Evolutionary conservation across 2,329 filamentous ascomycete species (phyloP).

Genomic region (Aspergillus sojae): DNA sequence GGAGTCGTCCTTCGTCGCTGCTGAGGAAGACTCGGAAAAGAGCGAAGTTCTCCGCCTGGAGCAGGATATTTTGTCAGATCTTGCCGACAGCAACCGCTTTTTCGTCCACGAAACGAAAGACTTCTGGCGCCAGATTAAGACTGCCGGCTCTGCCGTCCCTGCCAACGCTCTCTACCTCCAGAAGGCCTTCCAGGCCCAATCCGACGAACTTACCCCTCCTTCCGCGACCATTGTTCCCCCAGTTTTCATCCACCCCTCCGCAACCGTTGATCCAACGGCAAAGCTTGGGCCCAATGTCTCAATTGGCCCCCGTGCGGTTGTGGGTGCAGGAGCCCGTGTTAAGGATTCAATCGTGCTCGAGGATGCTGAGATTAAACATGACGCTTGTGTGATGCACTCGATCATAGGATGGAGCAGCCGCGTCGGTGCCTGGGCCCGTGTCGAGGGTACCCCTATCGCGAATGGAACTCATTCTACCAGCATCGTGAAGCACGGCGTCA

Average conservation of each 20-base stretch:
- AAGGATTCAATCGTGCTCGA: constrained; percentile 97
- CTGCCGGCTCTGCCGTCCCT: constrained; percentile 92
- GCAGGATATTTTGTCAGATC: constrained; percentile 93
- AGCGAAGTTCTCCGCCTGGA: constrained; percentile 91
- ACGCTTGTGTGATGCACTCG: constrained; percentile 90
- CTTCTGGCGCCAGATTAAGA: constrained; percentile 99
- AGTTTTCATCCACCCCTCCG: constrained; percentile 92
- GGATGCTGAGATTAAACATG: constrained; percentile 93
- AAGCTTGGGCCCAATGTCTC: constrained; percentile 97
- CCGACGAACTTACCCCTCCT: constrained; percentile 77
- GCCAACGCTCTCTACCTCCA: constrained; percentile 96
- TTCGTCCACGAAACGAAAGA: constrained; percentile 98
- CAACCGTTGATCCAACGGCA: constrained; percentile 87
- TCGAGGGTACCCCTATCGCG: constrained; percentile 90
- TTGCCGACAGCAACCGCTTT: constrained; percentile 97
- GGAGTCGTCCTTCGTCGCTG: constrained; percentile 66
- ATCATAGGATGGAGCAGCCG: constrained; percentile 98
- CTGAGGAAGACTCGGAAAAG: constrained; percentile 73
- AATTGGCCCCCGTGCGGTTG: constrained; percentile 81
- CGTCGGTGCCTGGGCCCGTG: constrained; percentile 95
- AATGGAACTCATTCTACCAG: constrained; percentile 87
- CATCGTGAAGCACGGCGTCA: constrained; percentile 96
- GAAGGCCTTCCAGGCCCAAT: constrained; percentile 83
- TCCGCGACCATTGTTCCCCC: constrained; percentile 87
- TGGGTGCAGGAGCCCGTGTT: constrained; percentile 85